Evolutionary conservation across 768 basidiomycete species (phyloP).

Genomic region (Russula earlei): DNA sequence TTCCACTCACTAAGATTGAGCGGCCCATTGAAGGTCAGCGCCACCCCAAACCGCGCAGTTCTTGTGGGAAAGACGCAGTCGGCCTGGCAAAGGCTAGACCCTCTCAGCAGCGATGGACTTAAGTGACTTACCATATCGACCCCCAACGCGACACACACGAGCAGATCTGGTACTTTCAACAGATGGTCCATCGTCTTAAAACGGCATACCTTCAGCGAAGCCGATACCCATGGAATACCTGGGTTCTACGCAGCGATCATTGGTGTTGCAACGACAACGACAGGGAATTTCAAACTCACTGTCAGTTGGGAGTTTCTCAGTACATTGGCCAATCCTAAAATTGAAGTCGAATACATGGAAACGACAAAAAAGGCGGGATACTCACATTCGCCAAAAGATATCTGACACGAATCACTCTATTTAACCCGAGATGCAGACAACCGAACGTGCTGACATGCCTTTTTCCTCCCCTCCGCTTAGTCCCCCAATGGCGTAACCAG

Average conservation of each 20-base stretch:
- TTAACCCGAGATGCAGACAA: neutral
- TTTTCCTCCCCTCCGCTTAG: conserved; percentile 89
- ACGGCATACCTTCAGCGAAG: conserved; percentile 68
- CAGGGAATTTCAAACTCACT: conserved; percentile 34
- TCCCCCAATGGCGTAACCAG: conserved; percentile 89
- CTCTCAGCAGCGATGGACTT: neutral
- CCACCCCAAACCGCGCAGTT: conserved; percentile 86
- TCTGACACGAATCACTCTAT: conserved; percentile 33
- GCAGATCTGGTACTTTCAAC: conserved; percentile 44
- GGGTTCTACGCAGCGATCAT: conserved; percentile 43
- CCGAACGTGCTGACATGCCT: conserved; percentile 36
- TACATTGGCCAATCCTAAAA: conserved; percentile 75
- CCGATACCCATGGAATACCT: conserved; percentile 91
- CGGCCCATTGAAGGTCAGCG: conserved; percentile 72
- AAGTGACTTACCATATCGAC: conserved; percentile 69
- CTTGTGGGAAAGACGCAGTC: conserved; percentile 92
- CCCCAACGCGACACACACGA: conserved; percentile 87
- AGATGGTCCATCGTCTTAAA: neutral
- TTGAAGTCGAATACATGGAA: conserved; percentile 15
- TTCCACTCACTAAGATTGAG: conserved; percentile 73
- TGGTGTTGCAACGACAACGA: neutral
- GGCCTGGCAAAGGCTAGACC: conserved; percentile 38
- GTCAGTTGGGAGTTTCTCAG: conserved; percentile 68
- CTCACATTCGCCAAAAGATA: conserved; percentile 78
- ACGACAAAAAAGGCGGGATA: neutral